Evolutionary conservation across 768 basidiomycete species (phyloP).

Genomic region (Boletus patriciae): DNA sequence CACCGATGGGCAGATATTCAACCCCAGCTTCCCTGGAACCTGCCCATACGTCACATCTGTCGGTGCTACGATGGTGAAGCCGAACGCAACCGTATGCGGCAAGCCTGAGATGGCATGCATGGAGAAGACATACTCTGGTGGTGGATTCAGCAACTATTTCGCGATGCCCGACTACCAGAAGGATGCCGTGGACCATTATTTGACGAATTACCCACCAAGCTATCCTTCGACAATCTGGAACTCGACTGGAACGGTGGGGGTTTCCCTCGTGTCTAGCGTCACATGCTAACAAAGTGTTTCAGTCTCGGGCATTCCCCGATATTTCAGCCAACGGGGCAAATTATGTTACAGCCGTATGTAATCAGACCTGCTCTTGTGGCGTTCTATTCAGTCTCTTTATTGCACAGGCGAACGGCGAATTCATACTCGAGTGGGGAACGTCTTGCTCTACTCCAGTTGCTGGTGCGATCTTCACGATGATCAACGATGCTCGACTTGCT

Average conservation of each 20-base stretch:
- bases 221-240: slow-evolving; percentile 29
- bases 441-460: slow-evolving; percentile 33
- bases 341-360: slow-evolving; percentile 24
- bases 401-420: slow-evolving; percentile 26
- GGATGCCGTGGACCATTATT: slow-evolving; percentile 31
- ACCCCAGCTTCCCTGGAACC: slow-evolving; percentile 49
- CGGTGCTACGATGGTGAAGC: slow-evolving; percentile 47
- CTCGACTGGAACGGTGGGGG: slow-evolving; percentile 27
- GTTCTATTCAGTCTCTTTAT: not conserved
- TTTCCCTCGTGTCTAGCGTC: not conserved
- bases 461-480: slow-evolving; percentile 37
- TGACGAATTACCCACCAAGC: slow-evolving; percentile 31
- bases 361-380: not conserved
- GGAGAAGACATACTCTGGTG: slow-evolving; percentile 44
- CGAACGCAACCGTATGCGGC: slow-evolving; percentile 31
- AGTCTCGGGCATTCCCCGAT: slow-evolving; percentile 40
- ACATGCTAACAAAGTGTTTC: slow-evolving; percentile 15
- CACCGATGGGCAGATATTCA: slow-evolving; percentile 50
- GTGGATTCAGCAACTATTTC: slow-evolving; percentile 45
- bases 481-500: slow-evolving; percentile 40
- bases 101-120: slow-evolving; percentile 55
- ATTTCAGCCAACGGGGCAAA: slow-evolving; percentile 39
- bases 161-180: slow-evolving; percentile 42
- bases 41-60: slow-evolving; percentile 55
- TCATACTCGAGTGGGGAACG: slow-evolving; percentile 33